These are phyloP conservation scores for Strombidium stylifer DNA, from an alignment of 73 alveolate genomes.

Conservation along the genomic window DNA sequence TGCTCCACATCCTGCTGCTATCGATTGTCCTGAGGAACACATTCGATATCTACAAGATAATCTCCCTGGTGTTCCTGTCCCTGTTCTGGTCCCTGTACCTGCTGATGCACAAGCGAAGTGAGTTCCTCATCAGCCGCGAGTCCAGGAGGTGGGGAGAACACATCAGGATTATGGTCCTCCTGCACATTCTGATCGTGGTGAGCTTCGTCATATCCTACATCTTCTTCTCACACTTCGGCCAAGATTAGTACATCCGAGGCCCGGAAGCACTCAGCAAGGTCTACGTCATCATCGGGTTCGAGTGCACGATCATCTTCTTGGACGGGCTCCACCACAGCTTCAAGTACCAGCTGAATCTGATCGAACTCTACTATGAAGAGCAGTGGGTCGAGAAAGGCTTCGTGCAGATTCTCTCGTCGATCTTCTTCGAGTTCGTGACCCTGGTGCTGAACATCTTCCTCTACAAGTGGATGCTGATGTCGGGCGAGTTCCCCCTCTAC, in stretches of 20 bases:
- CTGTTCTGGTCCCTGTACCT: constrained; percentile 19
- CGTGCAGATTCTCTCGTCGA: constrained; percentile 3
- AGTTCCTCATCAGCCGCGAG: constrained; percentile 30
- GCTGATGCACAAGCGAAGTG: constrained; percentile 34
- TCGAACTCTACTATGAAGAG: constrained; percentile 16
- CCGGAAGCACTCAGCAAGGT: constrained; percentile 27
- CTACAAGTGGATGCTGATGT: background rate
- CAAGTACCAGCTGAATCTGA: constrained; percentile 25
- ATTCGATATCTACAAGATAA: constrained; percentile 20
- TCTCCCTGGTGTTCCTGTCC: constrained; percentile 12
- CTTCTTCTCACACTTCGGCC: background rate
- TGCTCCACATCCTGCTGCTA: constrained; percentile 21
- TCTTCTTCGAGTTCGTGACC: constrained; percentile 4
- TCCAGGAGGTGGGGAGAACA: constrained; percentile 18
- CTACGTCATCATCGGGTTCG: constrained; percentile 36
- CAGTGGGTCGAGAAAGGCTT: constrained; percentile 39
- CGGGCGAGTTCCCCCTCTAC: constrained; percentile 21
- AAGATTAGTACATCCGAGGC: too few relatives aligned
- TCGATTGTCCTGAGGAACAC: constrained; percentile 15
- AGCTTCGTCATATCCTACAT: constrained; percentile 17
- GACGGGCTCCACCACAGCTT: constrained; percentile 10
- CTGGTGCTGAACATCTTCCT: constrained; percentile 2
- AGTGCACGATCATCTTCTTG: constrained; percentile 16
- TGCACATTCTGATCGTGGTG: background rate
- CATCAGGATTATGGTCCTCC: background rate